A percentile compares a stretch with the other conserved stretches of the same genome.
Evolutionary conservation across 164 flowering plant genomes (phyloP).

Genomic region (Taxillus chinensis): DNA sequence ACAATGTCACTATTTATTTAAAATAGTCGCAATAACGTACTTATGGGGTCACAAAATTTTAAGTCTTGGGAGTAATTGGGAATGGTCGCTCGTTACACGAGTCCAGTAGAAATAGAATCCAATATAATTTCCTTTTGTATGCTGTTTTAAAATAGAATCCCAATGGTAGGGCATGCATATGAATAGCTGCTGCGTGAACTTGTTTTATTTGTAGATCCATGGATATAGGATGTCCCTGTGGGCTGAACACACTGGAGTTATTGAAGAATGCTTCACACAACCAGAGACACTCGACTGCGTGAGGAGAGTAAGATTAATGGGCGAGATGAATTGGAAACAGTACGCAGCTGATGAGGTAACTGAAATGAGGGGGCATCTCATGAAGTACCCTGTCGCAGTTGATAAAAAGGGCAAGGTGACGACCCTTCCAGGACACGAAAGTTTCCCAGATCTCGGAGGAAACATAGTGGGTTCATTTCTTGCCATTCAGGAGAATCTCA

Average conservation of each 20-base stretch:
- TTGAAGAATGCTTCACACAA: constrained; percentile 55
- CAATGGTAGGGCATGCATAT: too few species aligned
- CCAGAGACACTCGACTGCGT: constrained; percentile 85
- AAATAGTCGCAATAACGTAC: too few species aligned
- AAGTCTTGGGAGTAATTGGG: too few species aligned
- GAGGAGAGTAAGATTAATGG: constrained; percentile 44
- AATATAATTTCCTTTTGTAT: too few species aligned
- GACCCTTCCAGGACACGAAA: constrained; percentile 61
- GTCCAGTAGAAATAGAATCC: too few species aligned
- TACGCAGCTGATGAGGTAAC: constrained; percentile 56
- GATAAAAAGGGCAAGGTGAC: constrained; percentile 70
- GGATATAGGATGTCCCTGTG: constrained; percentile 98
- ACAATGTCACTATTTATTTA: too few species aligned
- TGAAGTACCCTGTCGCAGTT: constrained; percentile 88
- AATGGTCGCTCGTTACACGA: too few species aligned
- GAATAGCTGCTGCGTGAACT: too few species aligned
- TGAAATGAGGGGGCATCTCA: constrained; percentile 84
- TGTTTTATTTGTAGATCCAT: constrained; percentile 37
- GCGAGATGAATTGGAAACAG: constrained; percentile 75
- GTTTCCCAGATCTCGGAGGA: constrained; percentile 88
- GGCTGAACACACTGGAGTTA: constrained; percentile 82
- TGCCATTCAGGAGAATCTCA: constrained; percentile 83
- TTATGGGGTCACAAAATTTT: too few species aligned
- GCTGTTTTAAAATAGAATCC: too few species aligned
- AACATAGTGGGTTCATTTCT: constrained; percentile 64